phyloP scores from a whole-genome alignment of 371 early-diverging fungal species.

The Entomophthora muscae region DNA sequence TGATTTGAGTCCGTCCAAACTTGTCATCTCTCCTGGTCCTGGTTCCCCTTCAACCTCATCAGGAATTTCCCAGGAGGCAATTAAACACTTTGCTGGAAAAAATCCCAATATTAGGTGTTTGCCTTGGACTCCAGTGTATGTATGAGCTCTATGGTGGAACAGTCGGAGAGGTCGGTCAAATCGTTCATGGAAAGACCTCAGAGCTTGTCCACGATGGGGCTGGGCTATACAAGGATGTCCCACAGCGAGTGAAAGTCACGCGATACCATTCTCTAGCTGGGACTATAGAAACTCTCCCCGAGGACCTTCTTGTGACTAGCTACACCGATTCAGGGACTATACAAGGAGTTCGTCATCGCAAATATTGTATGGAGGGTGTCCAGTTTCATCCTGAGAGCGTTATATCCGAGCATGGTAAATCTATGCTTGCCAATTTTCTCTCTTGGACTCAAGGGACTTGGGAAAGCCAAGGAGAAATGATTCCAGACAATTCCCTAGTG shows the following conservation, averaged over 20 bases:
- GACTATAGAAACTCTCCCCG: slow-evolving; percentile 63
- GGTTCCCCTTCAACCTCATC: slow-evolving; percentile 83
- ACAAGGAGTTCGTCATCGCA: slow-evolving; percentile 87
- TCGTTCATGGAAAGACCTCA: slow-evolving; percentile 88
- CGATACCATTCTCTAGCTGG: slow-evolving; percentile 93
- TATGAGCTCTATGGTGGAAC: slow-evolving; percentile 84
- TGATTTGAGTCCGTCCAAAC: slow-evolving; percentile 64
- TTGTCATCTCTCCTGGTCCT: slow-evolving; percentile 93
- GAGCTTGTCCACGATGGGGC: slow-evolving; percentile 73
- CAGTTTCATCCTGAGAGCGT: slow-evolving; percentile 96
- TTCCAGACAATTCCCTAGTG: neutral
- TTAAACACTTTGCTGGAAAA: slow-evolving; percentile 76
- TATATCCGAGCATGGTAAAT: slow-evolving; percentile 72
- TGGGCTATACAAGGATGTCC: slow-evolving; percentile 67
- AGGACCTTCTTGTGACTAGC: slow-evolving; percentile 62
- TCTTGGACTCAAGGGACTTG: slow-evolving; percentile 67
- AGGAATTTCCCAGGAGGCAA: slow-evolving; percentile 71
- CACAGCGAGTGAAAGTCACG: slow-evolving; percentile 68
- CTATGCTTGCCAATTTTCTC: slow-evolving; percentile 77
- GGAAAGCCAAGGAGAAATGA: slow-evolving; percentile 32
- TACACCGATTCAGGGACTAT: slow-evolving; percentile 71
- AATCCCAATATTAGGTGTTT: slow-evolving; percentile 91
- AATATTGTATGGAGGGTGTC: slow-evolving; percentile 80
- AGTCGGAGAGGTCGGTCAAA: slow-evolving; percentile 78
- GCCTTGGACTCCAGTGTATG: slow-evolving; percentile 92